Evolutionary conservation across 805 yeast species (phyloP).

Genomic region (Teunomyces panamensis): DNA sequence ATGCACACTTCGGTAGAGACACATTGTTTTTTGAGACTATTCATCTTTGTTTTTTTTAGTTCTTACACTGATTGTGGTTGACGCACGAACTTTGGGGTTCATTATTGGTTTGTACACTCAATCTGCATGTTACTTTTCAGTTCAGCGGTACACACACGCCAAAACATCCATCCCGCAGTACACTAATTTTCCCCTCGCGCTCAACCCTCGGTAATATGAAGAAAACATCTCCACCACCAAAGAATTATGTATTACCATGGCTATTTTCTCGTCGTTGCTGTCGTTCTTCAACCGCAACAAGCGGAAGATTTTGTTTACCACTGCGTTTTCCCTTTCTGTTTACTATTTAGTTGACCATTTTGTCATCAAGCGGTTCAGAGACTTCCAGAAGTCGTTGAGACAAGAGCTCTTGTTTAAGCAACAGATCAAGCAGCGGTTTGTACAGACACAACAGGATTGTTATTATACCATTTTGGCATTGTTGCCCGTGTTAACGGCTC

Average conservation of each 20-base stretch:
- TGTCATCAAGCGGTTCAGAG: constrained; percentile 35
- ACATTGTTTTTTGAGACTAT: not conserved
- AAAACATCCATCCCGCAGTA: not conserved
- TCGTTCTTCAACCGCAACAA: constrained; percentile 41
- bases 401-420: constrained; percentile 43
- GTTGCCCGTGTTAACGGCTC: constrained; percentile 69
- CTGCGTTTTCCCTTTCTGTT: constrained; percentile 32
- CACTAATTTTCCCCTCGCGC: not conserved
- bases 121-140: not conserved
- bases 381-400: constrained; percentile 37
- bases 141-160: not conserved
- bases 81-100: not conserved
- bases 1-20: not conserved
- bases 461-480: constrained; percentile 78
- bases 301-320: constrained; percentile 31
- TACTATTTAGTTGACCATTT: constrained; percentile 38
- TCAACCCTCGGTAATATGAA: not conserved
- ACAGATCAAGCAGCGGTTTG: constrained; percentile 72
- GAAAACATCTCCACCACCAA: not conserved
- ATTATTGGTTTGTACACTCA: not conserved
- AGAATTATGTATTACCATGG: constrained; percentile 22
- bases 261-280: constrained; percentile 39
- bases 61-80: not conserved
- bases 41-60: not conserved
- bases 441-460: constrained; percentile 91